Evolutionary conservation across 176 grass and related monocot species (phyloP).

Genomic region (Poa pratensis): DNA sequence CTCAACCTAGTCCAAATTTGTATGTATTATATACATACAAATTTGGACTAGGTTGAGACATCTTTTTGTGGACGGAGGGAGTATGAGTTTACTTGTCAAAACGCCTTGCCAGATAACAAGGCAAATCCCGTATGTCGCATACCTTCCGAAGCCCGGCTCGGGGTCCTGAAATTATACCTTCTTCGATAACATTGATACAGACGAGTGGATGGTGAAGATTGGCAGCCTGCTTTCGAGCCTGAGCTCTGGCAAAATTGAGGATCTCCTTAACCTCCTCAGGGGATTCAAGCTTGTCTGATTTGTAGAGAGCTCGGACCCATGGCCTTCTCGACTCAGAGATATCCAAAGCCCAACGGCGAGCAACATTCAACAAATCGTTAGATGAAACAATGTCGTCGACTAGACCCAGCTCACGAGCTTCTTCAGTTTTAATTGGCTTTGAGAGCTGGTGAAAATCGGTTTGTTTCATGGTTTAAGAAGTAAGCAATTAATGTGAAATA

Average conservation of each 20-base stretch:
- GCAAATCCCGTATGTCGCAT: slow-evolving; percentile 10
- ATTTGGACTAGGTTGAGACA: no score
- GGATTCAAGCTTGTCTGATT: slow-evolving; percentile 75
- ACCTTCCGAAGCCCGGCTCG: slow-evolving; percentile 85
- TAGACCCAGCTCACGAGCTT: slow-evolving; percentile 71
- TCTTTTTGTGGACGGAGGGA: no score
- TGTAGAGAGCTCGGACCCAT: slow-evolving; percentile 86
- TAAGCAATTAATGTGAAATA: neutral
- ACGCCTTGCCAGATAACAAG: neutral
- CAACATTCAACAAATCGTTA: slow-evolving; percentile 71
- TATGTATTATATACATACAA: no score
- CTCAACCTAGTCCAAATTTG: no score
- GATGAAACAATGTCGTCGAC: slow-evolving; percentile 79
- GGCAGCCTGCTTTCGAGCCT: slow-evolving; percentile 67
- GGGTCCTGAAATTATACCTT: slow-evolving; percentile 78
- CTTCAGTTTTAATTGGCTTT: slow-evolving; percentile 77
- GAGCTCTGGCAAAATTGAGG: slow-evolving; percentile 84
- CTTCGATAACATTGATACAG: slow-evolving; percentile 69
- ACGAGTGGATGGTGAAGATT: slow-evolving; percentile 74
- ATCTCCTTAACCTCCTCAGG: slow-evolving; percentile 81
- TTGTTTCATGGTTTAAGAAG: neutral
- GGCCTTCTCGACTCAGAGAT: slow-evolving; percentile 67
- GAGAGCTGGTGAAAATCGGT: slow-evolving; percentile 56
- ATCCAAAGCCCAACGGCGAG: slow-evolving; percentile 77
- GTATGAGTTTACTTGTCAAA: neutral